Evolutionary conservation across 192 early-diverging fungal species (phyloP).

Genomic region (Podila epicladia): DNA sequence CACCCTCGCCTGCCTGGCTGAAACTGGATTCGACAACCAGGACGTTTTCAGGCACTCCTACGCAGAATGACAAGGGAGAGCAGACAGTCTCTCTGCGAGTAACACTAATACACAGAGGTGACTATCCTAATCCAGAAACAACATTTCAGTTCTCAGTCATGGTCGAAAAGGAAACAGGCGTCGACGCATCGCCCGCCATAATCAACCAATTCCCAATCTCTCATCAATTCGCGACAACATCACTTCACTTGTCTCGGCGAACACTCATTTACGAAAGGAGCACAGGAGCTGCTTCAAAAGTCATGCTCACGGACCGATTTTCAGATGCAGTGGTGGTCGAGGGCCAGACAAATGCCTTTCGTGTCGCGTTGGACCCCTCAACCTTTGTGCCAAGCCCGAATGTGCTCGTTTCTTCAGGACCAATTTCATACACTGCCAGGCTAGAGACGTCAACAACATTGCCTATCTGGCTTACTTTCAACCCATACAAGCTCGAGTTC

Average conservation of each 20-base stretch:
- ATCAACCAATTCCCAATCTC: neutral
- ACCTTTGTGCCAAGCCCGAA: neutral
- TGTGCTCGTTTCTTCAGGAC: neutral
- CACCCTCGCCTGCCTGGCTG: constrained; percentile 6
- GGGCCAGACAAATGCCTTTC: neutral
- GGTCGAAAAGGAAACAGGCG: neutral
- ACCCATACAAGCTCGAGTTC: neutral
- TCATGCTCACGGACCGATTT: neutral
- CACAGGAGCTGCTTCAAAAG: neutral
- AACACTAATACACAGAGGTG: neutral
- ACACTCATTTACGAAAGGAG: neutral
- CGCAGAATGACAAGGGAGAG: neutral
- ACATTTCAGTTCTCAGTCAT: neutral
- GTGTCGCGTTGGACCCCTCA: constrained; percentile 4
- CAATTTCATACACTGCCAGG: constrained; percentile 7
- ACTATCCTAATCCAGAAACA: too few relatives aligned
- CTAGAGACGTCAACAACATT: constrained; percentile 1
- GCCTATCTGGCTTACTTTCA: constrained; percentile 10
- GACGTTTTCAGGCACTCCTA: constrained; percentile 11
- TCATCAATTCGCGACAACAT: neutral
- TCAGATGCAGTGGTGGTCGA: constrained; percentile 7
- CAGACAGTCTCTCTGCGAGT: constrained; percentile 3
- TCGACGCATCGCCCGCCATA: constrained; percentile 2
- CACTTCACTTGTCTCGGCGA: neutral
- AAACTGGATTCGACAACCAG: neutral